Evolutionary conservation across 2,329 filamentous ascomycete genomes (phyloP).

Genomic region (Proliferodiscus dingleyae): DNA sequence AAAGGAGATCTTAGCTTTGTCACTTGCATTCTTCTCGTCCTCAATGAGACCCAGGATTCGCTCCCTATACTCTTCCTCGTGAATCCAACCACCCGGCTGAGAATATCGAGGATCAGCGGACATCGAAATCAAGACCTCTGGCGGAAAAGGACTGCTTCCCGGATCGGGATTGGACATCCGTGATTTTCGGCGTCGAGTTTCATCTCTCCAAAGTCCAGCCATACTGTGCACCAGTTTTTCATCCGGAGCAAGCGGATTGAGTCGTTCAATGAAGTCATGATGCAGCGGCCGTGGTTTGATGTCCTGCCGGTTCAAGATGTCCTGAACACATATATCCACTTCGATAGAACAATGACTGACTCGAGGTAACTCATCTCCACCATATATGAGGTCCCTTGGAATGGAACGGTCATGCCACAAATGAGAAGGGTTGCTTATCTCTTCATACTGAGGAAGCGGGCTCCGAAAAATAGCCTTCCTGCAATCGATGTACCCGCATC

Average conservation of each 20-base stretch:
- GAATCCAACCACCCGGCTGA: conserved; percentile 79
- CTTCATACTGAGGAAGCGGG: conserved; percentile 67
- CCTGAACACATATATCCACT: conserved; percentile 81
- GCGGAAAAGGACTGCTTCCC: conserved; percentile 70
- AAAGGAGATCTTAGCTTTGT: conserved; percentile 48
- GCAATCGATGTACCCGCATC: conserved; percentile 80
- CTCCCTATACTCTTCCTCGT: conserved; percentile 76
- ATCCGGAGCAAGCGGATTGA: conserved; percentile 57
- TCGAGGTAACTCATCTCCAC: conserved; percentile 62
- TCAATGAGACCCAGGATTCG: conserved; percentile 58
- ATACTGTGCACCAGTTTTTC: conserved; percentile 90
- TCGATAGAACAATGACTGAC: conserved; percentile 87
- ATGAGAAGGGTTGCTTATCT: conserved; percentile 55
- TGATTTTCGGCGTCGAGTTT: conserved; percentile 71
- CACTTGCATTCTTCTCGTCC: conserved; percentile 53
- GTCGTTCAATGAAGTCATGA: conserved; percentile 76
- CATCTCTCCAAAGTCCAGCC: conserved; percentile 88
- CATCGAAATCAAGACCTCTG: conserved; percentile 81
- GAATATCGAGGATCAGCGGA: conserved; percentile 74
- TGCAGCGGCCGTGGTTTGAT: conserved; percentile 75
- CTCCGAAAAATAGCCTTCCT: conserved; percentile 66
- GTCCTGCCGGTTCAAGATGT: conserved; percentile 78
- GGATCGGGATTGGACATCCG: conserved; percentile 61
- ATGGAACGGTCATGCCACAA: conserved; percentile 79
- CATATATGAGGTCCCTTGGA: conserved; percentile 50